A percentile compares a stretch with the other conserved stretches of the same genome.
phyloP scores from a whole-genome alignment of 768 basidiomycete genomes.

The Collybia mongolica region DNA sequence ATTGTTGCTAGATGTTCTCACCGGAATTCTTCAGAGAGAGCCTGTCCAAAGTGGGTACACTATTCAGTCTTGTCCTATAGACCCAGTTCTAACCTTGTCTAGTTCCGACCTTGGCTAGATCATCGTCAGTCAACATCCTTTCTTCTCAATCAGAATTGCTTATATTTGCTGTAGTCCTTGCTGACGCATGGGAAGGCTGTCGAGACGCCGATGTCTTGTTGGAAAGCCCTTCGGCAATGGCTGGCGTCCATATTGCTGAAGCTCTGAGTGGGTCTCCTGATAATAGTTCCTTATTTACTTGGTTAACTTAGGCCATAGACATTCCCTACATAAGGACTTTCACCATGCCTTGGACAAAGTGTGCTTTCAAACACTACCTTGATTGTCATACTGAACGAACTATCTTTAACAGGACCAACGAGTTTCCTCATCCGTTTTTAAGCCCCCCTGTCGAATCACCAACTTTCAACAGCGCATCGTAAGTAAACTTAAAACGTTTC shows the following conservation, averaged over 20 bases:
- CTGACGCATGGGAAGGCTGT: slow-evolving; percentile 63
- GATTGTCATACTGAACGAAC: background rate
- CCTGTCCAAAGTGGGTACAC: slow-evolving; percentile 42
- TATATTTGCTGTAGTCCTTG: slow-evolving; percentile 39
- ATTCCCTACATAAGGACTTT: slow-evolving; percentile 69
- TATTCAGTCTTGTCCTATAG: background rate
- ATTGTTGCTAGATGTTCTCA: slow-evolving; percentile 58
- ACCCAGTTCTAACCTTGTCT: slow-evolving; percentile 2
- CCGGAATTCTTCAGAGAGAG: slow-evolving; percentile 70
- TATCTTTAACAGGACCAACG: slow-evolving; percentile 37
- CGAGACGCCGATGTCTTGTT: slow-evolving; percentile 64
- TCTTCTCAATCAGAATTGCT: background rate
- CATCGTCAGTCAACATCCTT: slow-evolving; percentile 37
- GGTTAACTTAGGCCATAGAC: slow-evolving; percentile 21
- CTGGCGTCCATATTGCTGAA: slow-evolving; percentile 72
- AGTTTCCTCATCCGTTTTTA: slow-evolving; percentile 66
- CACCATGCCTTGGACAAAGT: slow-evolving; percentile 65
- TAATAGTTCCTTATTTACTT: no score
- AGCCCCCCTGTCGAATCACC: slow-evolving; percentile 63
- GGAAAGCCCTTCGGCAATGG: slow-evolving; percentile 69
- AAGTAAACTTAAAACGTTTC: slow-evolving; percentile 18
- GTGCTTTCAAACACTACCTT: slow-evolving; percentile 7
- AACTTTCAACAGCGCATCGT: slow-evolving; percentile 60
- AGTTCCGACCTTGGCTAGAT: slow-evolving; percentile 69
- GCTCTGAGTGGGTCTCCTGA: slow-evolving; percentile 42